Evolutionary conservation across 2,329 filamentous ascomycete genomes (phyloP), one percentile per base, ranked within the genome.

Genomic region (Arthrobotrys pseudoclavata): DNA sequence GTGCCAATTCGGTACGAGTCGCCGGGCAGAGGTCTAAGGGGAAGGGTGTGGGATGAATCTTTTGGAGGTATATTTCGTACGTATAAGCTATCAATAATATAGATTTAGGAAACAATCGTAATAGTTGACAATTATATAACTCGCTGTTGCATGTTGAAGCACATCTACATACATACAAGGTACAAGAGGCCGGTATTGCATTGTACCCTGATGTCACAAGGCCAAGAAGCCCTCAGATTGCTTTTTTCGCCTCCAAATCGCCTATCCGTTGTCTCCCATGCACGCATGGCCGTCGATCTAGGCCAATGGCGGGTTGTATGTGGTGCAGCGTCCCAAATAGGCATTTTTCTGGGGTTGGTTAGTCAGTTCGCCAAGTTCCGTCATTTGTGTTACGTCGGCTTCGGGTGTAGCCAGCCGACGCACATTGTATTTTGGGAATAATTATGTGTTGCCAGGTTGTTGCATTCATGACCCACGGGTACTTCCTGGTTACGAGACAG

Each of bases 1-100:
- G 50, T 72, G 22, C 69, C 69, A 29, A 72, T 72, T 15, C 68
- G 57, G 53, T 55, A 52, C 22, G 22, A 64, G 10, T 50, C 37
- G 31, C 24, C 22, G 2, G 29, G n/a, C 40, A 50, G 20, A 24
- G 50, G 37, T 9, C 31, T 3, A 37, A n/a, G n/a, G 20, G 15
- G 9, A 50, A 13, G 29, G 15, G 29, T 20, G 15, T 45, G 42
- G 42, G 42, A 5, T 45, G 42, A 45, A 7, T 45, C 6, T 45
- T n/a, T n/a, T n/a, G n/a, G n/a, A n/a, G n/a, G n/a, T n/a, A n/a
- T n/a, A n/a, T n/a, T n/a, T n/a, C n/a, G n/a, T n/a, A n/a, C n/a
- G n/a, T 29, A 34, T 34, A 34, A 10, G 7, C 31, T 9, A 10
- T 34, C 31, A 34, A 34, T 29, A 29, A 4, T 29, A 29, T 29